Evolutionary conservation across 73 alveolate species (phyloP).

Genomic region (Loxodes magnus): DNA sequence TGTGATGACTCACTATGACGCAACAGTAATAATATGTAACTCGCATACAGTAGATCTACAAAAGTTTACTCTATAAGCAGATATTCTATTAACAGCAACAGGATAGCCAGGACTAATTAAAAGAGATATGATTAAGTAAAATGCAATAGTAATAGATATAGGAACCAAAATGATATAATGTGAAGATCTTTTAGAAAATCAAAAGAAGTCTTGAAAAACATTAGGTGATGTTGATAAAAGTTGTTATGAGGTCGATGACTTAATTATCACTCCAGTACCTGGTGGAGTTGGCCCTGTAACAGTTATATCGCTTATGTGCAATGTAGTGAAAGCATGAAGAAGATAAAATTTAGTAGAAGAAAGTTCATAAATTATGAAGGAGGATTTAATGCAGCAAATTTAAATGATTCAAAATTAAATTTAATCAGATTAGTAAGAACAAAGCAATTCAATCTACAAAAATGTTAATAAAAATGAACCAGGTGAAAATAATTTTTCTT

Average conservation of each 20-base stretch:
- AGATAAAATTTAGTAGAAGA: too few species aligned
- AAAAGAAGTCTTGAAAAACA: constrained; percentile 2
- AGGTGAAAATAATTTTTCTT: too few species aligned
- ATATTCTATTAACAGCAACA: constrained; percentile 48
- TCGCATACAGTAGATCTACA: constrained; percentile 40
- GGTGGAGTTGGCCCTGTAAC: constrained; percentile 94
- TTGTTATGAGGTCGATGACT: constrained; percentile 12
- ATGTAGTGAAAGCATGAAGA: constrained; percentile 27
- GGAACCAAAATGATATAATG: constrained; percentile 50
- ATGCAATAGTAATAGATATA: constrained; percentile 54
- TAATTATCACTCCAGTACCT: constrained; percentile 71
- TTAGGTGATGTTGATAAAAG: constrained; percentile 32
- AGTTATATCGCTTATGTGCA: constrained; percentile 63
- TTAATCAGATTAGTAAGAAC: too few species aligned
- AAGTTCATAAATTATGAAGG: too few species aligned
- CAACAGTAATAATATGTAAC: constrained; percentile 67
- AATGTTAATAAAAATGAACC: too few species aligned
- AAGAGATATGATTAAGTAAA: constrained; percentile 55
- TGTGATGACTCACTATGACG: constrained; percentile 39
- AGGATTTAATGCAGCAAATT: too few species aligned
- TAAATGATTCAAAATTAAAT: too few species aligned
- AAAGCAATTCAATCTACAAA: too few species aligned
- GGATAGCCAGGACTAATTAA: constrained; percentile 54
- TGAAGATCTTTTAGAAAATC: constrained; percentile 6
- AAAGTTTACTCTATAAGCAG: constrained; percentile 30